phyloP scores from a whole-genome alignment of 2,329 filamentous ascomycete genomes.

The Aotearoamyces nothofagi region DNA sequence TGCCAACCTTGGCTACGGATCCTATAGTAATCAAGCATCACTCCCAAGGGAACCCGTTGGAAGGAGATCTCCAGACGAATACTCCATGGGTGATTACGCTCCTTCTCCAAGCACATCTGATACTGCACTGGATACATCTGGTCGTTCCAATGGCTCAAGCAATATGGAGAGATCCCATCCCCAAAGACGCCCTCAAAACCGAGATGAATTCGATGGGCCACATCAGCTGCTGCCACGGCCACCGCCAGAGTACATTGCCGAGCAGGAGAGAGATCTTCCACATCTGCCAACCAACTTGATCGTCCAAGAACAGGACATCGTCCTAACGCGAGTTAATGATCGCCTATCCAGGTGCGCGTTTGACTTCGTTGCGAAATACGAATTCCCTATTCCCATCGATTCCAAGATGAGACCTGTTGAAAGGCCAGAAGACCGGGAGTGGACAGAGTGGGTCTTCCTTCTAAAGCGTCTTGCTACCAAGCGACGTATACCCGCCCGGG shows the following conservation, averaged over 20 bases:
- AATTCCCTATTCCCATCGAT: conserved; percentile 62
- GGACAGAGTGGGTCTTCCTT: conserved; percentile 86
- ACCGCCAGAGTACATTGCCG: conserved; percentile 52
- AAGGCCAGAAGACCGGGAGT: conserved; percentile 63
- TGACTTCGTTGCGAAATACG: conserved; percentile 83
- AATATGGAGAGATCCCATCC: conserved; percentile 29
- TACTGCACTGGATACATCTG: conserved; percentile 37
- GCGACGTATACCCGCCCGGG: conserved; percentile 67
- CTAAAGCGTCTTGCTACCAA: conserved; percentile 77
- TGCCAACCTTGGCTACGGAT: conserved; percentile 15
- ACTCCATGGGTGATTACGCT: conserved; percentile 24
- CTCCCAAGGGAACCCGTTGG: conserved; percentile 17
- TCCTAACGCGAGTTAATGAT: conserved; percentile 70
- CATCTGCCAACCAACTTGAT: conserved; percentile 71
- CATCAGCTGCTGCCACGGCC: conserved; percentile 69
- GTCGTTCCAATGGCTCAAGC: conserved; percentile 26
- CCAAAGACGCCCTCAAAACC: conserved; percentile 57
- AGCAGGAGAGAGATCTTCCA: conserved; percentile 67
- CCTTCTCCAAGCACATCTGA: conserved; percentile 45
- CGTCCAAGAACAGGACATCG: conserved; percentile 71
- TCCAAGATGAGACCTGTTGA: conserved; percentile 63
- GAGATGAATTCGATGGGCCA: conserved; percentile 81
- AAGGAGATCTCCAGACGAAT: conserved; percentile 18
- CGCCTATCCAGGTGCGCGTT: conserved; percentile 73
- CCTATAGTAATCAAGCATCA: conserved; percentile 14